Conservation (phyloP, 164 flowering plant species). For the Chimonanthus salicifolius region DNA sequence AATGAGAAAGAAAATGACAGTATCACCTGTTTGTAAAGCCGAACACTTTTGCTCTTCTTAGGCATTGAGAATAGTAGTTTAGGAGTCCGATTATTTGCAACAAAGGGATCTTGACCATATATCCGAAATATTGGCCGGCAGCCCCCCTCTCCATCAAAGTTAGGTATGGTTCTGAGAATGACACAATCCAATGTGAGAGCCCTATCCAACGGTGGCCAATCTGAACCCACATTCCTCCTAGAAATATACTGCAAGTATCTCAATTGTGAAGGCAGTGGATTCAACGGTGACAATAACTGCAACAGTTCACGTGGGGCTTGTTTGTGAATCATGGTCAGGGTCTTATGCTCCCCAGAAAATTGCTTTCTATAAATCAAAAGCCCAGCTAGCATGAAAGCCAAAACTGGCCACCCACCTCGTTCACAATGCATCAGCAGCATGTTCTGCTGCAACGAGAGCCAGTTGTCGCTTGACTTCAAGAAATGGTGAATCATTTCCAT, state of each 20-base stretch:
- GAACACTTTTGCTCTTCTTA: conserved; percentile 50
- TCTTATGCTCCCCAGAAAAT: conserved; percentile 78
- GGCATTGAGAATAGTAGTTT: conserved; percentile 62
- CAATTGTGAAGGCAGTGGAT: conserved; percentile 87
- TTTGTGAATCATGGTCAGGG: conserved; percentile 85
- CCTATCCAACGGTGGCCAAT: conserved; percentile 91
- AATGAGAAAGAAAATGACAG: not conserved
- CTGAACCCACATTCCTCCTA: conserved; percentile 76
- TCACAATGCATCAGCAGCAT: conserved; percentile 89
- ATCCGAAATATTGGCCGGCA: conserved; percentile 78
- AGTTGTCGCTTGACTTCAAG: conserved; percentile 78
- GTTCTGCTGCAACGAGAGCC: conserved; percentile 81
- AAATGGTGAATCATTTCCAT: conserved; percentile 91
- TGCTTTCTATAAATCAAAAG: conserved; percentile 75
- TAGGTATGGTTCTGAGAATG: conserved; percentile 71
- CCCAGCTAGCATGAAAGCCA: conserved; percentile 91
- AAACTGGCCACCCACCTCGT: conserved; percentile 88
- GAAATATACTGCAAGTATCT: conserved; percentile 87
- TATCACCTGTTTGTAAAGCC: conserved; percentile 70
- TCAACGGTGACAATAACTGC: conserved; percentile 62
- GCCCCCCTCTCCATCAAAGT: conserved; percentile 67
- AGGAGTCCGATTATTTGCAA: conserved; percentile 42
- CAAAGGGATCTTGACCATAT: conserved; percentile 83
- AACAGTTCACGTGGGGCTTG: conserved; percentile 89
- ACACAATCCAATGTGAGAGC: conserved; percentile 80